Evolutionary conservation across 108 stramenopile genomes (phyloP), one percentile per base, ranked within the genome.

Genomic region (Nitzschia inconspicua): DNA sequence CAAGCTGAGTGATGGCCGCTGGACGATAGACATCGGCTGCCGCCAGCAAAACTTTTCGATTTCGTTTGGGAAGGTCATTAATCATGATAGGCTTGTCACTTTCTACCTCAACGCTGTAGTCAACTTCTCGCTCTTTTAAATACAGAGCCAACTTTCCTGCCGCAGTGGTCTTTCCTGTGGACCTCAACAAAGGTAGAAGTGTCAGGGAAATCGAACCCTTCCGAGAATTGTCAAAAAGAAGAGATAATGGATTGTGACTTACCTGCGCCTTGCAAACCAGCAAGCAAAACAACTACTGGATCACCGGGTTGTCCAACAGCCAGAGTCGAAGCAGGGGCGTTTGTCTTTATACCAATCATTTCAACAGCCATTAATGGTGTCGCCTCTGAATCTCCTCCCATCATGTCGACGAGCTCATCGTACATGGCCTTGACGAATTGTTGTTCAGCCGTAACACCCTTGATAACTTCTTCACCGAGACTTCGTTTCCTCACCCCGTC

Each of bases 1-100:
- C 66, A 31, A 98, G 79, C 70, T 98, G 97, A 55, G 91, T 76
- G 65, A 95, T 92, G 20, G 97, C 97, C 0, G 97, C 97, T 2
- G 97, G 97, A 49, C 97, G 91, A 63, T 96, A 96, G 1, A 98
- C 88, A 80, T 98, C 97, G 8, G 89, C 94, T 22, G 97, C 95
- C 19, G 76, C 94, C 41, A 98, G 57, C 11, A 98, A 74, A 0
- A 95, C 93, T 60, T 90, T 88, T 4, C 93, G 69, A 30, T 89
- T 66, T 23, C 82, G 68, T 22, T 74, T 89, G 0, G 89, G 88
- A 47, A 94, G 46, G 3, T 78, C 67, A 28, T 57, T 79, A 1
- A 76, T 70, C 40, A 91, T 54, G 0, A 77, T 65, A 7, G 48
- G 30, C 29, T 85, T 77, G 35, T 86, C 75, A 10, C 55, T 53